These are phyloP conservation scores for Triticum urartu DNA, from an alignment of 176 grass and related monocot species.

Conservation along the genomic window DNA sequence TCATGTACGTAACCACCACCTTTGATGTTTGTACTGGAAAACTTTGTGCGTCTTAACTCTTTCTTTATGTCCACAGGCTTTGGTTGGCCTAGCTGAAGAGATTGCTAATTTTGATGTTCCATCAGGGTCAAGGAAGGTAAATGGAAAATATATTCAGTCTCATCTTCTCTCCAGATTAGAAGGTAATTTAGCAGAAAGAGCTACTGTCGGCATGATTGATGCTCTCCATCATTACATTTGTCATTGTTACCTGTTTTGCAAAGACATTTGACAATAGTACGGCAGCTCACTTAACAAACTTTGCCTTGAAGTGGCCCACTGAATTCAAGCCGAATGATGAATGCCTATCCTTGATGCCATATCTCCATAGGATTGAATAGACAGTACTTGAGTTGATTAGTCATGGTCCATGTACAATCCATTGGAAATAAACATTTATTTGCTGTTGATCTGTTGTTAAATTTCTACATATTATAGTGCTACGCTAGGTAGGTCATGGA, in stretches of 20 bases:
- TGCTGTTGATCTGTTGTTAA: neutral
- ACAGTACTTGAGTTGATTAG: neutral
- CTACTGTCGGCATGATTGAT: neutral
- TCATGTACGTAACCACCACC: slow-evolving; percentile 5
- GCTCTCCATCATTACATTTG: neutral
- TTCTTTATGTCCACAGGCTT: slow-evolving; percentile 62
- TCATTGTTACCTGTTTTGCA: neutral
- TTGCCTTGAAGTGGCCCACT: neutral
- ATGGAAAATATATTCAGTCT: slow-evolving; percentile 90
- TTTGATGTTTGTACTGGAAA: slow-evolving; percentile 13
- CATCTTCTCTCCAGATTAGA: slow-evolving; percentile 87
- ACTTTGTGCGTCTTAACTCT: slow-evolving; percentile 10
- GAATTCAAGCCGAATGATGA: neutral
- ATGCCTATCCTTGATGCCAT: neutral
- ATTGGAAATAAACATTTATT: neutral
- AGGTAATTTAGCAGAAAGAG: slow-evolving; percentile 45
- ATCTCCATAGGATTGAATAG: neutral
- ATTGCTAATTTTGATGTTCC: slow-evolving; percentile 71
- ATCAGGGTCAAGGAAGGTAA: slow-evolving; percentile 72
- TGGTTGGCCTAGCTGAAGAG: slow-evolving; percentile 94
- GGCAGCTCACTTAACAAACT: neutral
- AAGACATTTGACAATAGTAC: neutral
- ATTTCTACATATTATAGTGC: neutral
- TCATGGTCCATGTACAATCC: neutral
- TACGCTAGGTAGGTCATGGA: neutral